phyloP scores from a whole-genome alignment of 129 eudicot species.

The Pseudognaphalium luteoalbum region DNA sequence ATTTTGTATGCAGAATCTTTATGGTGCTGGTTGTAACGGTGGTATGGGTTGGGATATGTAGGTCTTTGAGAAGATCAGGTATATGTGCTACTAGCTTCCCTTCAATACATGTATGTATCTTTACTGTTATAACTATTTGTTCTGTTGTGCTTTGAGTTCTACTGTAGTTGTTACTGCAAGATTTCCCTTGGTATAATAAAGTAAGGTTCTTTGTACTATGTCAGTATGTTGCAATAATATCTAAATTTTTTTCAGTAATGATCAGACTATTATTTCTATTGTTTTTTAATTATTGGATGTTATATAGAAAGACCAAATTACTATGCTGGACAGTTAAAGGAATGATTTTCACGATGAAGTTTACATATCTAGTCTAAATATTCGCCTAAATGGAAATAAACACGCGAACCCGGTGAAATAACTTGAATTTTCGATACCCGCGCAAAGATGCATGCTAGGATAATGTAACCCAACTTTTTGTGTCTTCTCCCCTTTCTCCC shows the following conservation, averaged over 20 bases:
- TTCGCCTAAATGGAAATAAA: too few species aligned
- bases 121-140: conserved; percentile 20
- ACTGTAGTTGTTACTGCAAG: conserved; percentile 11
- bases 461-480: too few species aligned
- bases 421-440: too few species aligned
- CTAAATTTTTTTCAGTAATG: background rate
- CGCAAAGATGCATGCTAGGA: too few species aligned
- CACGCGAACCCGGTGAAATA: too few species aligned
- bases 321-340: too few species aligned
- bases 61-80: conserved; percentile 30
- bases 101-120: conserved; percentile 11
- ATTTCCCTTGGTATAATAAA: conserved; percentile 29
- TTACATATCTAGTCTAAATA: too few species aligned
- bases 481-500: too few species aligned
- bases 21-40: conserved; percentile 35
- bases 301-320: background rate
- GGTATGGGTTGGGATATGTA: conserved; percentile 30
- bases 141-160: conserved; percentile 7
- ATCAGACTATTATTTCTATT: background rate
- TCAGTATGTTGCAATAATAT: background rate
- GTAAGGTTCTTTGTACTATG: conserved; percentile 19
- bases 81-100: conserved; percentile 21
- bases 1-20: conserved; percentile 43
- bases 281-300: background rate
- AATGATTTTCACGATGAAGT: too few species aligned